Evolutionary conservation across 306 rosid species (phyloP), one percentile per base, ranked within the genome.

Genomic region (Vigna reflexopilosa): DNA sequence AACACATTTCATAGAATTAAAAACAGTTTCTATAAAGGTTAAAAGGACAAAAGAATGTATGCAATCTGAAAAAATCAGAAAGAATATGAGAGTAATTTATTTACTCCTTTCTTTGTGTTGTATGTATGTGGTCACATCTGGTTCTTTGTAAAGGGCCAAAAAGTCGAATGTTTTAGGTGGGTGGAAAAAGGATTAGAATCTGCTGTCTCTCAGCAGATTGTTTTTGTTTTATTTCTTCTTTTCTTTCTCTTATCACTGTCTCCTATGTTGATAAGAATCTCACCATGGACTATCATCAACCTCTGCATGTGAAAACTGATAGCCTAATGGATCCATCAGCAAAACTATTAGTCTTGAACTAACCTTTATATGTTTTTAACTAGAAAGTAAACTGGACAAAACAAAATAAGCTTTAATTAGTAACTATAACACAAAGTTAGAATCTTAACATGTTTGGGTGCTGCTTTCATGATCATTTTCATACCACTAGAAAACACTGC

Each of bases 101-200:
- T 50, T 50, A 7, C 22, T 8, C 5, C 3, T 56, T 74, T 74
- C 54, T 58, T 68, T 72, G 58, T 28, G 26, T 47, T 63, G 50
- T 56, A n/a, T 45, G 15, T 7, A 57, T 62, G 67, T 52, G 80
- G 90, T 87, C 93, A 83, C 88, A 81, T 88, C 83, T 77, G 16
- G 73, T 88, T 44, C 83, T 87, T 87, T 82, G 87, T 51, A 54
- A 80, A 58, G 67, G 69, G 67, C 64, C 63, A 30, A 79, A 86
- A 84, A 42, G 82, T 40, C 38, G 52, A 73, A 78, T 84, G 81
- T 73, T 58, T 72, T 83, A 70, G 83, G 80, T 87, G 85, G 80
- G 88, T 88, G 91, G 86, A 67, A 83, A 32, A 63, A 75, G 87
- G 87, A 87, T 85, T 90, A 67, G 93, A 93, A 89, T 91, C 82